These are phyloP conservation scores for Kickxella alabastrina DNA, from an alignment of 192 early-diverging fungal genomes.

Conservation along the genomic window DNA sequence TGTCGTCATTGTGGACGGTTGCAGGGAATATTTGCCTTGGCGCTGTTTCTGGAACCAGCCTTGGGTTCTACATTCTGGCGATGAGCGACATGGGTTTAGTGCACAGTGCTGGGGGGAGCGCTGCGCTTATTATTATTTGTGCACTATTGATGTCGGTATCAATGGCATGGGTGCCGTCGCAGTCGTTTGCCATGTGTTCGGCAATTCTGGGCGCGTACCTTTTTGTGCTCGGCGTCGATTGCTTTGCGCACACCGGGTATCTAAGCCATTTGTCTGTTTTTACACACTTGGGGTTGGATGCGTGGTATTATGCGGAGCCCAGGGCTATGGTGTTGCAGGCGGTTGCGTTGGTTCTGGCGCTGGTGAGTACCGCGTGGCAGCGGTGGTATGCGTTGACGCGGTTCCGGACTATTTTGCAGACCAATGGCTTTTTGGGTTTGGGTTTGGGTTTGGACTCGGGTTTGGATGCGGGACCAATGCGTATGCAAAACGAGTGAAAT, in stretches of 20 bases:
- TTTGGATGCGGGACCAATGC: too few species aligned
- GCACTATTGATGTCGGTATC: not conserved
- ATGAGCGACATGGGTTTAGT: constrained; percentile 2
- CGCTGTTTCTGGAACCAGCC: not conserved
- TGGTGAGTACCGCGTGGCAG: not conserved
- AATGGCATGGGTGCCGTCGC: not conserved
- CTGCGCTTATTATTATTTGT: not conserved
- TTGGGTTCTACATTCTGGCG: constrained; percentile 4
- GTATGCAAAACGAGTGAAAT: too few species aligned
- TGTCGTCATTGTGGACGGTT: not conserved
- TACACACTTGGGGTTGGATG: not conserved
- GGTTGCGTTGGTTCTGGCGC: constrained; percentile 4
- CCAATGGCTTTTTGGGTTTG: not conserved
- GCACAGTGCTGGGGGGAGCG: not conserved
- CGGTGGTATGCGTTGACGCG: not conserved
- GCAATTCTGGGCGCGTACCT: constrained; percentile 9
- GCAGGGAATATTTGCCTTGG: not conserved
- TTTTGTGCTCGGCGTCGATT: constrained; percentile 13
- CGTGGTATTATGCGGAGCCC: not conserved
- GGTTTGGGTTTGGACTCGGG: too few species aligned
- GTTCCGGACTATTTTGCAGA: not conserved
- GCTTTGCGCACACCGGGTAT: constrained; percentile 14
- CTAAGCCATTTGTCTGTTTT: constrained; percentile 1
- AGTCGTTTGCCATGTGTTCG: constrained; percentile 1
- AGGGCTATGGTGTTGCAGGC: constrained; percentile 11